These are phyloP conservation scores for Closterium sp. DNA, from an alignment of 139 green algal species.

Conservation along the genomic window DNA sequence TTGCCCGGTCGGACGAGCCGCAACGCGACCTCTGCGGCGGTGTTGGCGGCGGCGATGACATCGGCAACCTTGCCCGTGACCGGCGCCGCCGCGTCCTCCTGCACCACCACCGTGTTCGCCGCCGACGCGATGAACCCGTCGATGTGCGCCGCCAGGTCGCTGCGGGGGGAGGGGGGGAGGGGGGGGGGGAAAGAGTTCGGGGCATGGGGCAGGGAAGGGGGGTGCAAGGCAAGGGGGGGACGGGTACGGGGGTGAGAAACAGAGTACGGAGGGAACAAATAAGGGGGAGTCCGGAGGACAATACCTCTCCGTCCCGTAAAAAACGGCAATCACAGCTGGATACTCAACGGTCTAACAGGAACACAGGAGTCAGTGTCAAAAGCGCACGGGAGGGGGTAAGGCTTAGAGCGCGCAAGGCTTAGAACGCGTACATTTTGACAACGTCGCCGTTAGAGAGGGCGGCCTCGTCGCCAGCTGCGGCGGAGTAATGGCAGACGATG, in stretches of 20 bases:
- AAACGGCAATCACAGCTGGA: too few species aligned
- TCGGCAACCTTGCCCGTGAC: conserved; percentile 82
- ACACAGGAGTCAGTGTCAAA: too few species aligned
- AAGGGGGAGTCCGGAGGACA: too few species aligned
- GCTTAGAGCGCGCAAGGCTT: background rate
- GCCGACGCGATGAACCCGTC: conserved; percentile 91
- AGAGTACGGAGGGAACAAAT: too few species aligned
- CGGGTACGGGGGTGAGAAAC: too few species aligned
- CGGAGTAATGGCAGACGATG: conserved; percentile 88
- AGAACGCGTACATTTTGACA: conserved; percentile 73
- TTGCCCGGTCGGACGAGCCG: conserved; percentile 85
- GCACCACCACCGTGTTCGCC: conserved; percentile 79
- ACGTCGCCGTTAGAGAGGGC: conserved; percentile 81
- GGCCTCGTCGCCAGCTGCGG: conserved; percentile 66
- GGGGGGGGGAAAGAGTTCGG: background rate
- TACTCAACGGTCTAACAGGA: too few species aligned
- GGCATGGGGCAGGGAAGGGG: background rate
- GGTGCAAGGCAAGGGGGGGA: background rate
- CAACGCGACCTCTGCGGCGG: conserved; percentile 81
- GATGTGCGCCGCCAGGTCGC: conserved; percentile 92
- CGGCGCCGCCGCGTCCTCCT: conserved; percentile 51
- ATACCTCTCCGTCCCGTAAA: too few species aligned
- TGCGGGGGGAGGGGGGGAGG: conserved; percentile 26
- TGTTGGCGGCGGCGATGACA: conserved; percentile 76
- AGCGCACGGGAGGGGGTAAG: too few species aligned